Evolutionary conservation across 2,329 filamentous ascomycete genomes (phyloP).

Genomic region (Claviceps citrina): DNA sequence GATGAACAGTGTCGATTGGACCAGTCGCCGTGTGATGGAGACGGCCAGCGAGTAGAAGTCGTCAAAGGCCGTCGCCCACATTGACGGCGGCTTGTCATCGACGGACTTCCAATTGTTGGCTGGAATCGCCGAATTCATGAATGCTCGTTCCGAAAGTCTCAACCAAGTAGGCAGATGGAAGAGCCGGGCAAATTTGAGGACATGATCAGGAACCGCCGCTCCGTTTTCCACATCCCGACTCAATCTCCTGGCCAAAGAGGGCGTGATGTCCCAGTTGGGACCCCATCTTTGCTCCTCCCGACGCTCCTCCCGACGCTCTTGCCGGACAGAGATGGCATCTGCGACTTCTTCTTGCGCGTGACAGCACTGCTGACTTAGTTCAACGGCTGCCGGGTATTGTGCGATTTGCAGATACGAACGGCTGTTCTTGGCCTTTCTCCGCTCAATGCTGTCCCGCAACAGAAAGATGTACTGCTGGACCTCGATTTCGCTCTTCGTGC

Average conservation of each 20-base stretch:
- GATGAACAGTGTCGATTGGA: conserved; percentile 55
- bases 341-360: conserved; percentile 51
- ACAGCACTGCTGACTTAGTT: conserved; percentile 53
- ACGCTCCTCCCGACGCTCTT: conserved; percentile 46
- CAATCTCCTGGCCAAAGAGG: conserved; percentile 18
- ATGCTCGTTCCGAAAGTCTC: conserved; percentile 46
- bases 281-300: conserved; percentile 47
- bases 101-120: conserved; percentile 54
- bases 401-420: conserved; percentile 25
- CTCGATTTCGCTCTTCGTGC: conserved; percentile 60
- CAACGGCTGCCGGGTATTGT: conserved; percentile 56
- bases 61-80: conserved; percentile 59
- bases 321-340: conserved; percentile 46
- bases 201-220: conserved; percentile 4
- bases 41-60: conserved; percentile 57
- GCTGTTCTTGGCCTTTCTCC: conserved; percentile 21
- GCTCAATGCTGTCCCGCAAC: conserved; percentile 36
- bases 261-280: conserved; percentile 49
- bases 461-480: conserved; percentile 53
- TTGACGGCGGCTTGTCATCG: conserved; percentile 46
- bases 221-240: conserved; percentile 9
- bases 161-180: conserved; percentile 48
- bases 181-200: conserved; percentile 36
- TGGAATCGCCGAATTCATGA: conserved; percentile 54
- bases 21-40: conserved; percentile 52